A percentile compares a stretch with the other conserved stretches of the same genome.
These are phyloP conservation scores for Aspergillus fumigatus DNA, from an alignment of 2,329 filamentous ascomycete species.

Conservation along the genomic window DNA sequence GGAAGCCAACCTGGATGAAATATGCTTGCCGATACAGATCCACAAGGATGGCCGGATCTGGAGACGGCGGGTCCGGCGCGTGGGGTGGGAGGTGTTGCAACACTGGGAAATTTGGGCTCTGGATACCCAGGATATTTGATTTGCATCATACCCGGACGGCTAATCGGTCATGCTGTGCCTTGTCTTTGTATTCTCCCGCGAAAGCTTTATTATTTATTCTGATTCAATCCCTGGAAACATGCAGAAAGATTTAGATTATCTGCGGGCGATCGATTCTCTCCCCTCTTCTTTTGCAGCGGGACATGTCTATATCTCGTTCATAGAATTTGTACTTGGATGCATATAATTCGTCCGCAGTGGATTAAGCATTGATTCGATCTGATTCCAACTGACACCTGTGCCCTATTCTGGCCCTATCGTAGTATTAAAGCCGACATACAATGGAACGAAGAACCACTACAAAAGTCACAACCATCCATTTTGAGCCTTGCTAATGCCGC, in stretches of 20 bases:
- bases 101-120: conserved; percentile 43
- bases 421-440: no score
- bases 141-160: neutral
- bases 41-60: conserved; percentile 21
- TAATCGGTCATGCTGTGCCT: neutral
- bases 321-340: neutral
- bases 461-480: no score
- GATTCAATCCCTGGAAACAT: neutral
- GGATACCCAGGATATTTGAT: conserved; percentile 37
- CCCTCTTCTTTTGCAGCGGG: neutral
- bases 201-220: neutral
- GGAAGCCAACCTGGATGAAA: neutral
- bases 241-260: neutral
- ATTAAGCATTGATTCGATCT: neutral
- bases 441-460: neutral
- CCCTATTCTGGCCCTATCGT: no score
- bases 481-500: no score
- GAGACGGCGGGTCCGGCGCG: conserved; percentile 31
- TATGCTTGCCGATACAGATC: conserved; percentile 7
- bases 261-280: neutral
- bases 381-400: neutral
- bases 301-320: neutral
- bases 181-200: no score
- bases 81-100: conserved; percentile 38
- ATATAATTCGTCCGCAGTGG: neutral